phyloP scores from a whole-genome alignment of 345 rosid genomes.

The Psidium guajava region DNA sequence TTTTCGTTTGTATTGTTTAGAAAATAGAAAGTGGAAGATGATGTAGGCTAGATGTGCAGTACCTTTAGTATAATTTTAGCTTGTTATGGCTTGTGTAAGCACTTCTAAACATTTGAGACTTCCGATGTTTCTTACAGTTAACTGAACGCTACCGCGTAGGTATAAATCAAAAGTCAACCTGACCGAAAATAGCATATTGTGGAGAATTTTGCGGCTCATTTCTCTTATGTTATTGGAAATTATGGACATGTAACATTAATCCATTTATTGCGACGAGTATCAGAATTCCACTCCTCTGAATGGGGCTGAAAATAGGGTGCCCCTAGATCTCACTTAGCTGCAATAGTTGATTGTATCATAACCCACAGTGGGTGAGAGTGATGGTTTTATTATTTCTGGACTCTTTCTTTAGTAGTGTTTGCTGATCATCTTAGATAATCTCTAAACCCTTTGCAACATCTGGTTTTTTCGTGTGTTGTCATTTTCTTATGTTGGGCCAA shows the following conservation, averaged over 20 bases:
- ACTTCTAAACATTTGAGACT: not conserved
- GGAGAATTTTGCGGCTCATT: not conserved
- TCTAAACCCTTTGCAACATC: not conserved
- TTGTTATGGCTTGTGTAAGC: not conserved
- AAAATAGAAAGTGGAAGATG: not conserved
- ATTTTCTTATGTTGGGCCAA: not conserved
- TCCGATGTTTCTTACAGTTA: not conserved
- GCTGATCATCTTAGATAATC: not conserved
- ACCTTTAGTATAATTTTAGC: not conserved
- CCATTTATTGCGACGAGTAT: not conserved
- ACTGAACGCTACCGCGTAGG: not conserved
- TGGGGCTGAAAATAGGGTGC: not conserved
- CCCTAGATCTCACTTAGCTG: not conserved
- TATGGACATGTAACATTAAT: not conserved
- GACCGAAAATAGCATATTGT: not conserved
- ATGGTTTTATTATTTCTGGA: not conserved
- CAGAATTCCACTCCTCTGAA: not conserved
- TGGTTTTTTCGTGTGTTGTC: not conserved
- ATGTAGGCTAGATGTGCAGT: not conserved
- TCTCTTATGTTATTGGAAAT: not conserved
- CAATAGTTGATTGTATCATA: not conserved
- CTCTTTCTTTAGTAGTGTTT: not conserved
- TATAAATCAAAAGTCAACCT: not conserved
- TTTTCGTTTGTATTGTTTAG: not conserved
- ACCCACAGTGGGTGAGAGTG: not conserved